Evolutionary conservation across 306 rosid genomes (phyloP), one percentile per base, ranked within the genome.

Genomic region (Abrus pulchellus): DNA sequence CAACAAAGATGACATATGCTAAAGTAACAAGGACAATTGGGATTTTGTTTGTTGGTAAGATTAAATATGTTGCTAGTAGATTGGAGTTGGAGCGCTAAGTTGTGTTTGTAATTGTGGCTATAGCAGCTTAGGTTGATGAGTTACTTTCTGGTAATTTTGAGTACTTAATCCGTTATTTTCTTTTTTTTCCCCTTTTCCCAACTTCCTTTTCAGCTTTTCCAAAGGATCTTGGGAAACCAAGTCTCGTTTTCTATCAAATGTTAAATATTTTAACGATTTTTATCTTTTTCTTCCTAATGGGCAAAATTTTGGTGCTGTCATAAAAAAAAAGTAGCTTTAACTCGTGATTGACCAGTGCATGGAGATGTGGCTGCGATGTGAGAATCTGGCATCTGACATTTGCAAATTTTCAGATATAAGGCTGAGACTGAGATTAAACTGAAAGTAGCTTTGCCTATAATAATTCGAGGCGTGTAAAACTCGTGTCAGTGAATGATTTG

Each of bases 1-100:
- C 60, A 70, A 43, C 38, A 45, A 68, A 45, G 76, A 54, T 78
- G 83, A 67, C 11, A 74, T 68, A 34, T 88, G 90, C 30, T 90
- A 82, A 85, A 11, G 68, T 5, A 48, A 74, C 3, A n/a, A 43
- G 8, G 5, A 43, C 1, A 43, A 76, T 32, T 76, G 45, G 6
- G 69, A 70, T 83, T 61, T 38, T 80, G 66, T 72, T 34, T 11
- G 60, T 68, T 43, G 59, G 72, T 9, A 36, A 52, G 38, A 34
- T 62, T 30, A 30, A 14, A 29, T 29, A 32, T 69, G 75, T 6
- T 44, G 73, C 60, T 48, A 48, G 70, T 69, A 13, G 47, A 7
- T 33, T 49, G 53, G 78, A n/a, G 48, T 65, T 77, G 45, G 48
- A 53, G 49, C 20, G 59, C 27, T 34, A 52, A 54, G 45, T 79